Conservation (phyloP, 768 basidiomycete genomes). For the Rhodotorula diobovata region DNA sequence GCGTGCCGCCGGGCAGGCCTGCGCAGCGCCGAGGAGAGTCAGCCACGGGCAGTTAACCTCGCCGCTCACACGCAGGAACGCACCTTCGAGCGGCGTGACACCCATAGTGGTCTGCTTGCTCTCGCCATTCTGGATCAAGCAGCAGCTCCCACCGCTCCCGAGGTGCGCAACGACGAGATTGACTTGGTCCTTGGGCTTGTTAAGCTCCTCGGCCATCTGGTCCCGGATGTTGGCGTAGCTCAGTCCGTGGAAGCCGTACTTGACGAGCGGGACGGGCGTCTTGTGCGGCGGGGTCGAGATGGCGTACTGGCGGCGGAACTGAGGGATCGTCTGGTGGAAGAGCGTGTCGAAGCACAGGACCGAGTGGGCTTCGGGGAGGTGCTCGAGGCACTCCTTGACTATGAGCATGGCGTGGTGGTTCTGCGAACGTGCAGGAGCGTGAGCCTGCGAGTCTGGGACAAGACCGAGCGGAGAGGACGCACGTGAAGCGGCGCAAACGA, state of each 20-base stretch:
- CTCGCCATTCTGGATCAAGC: constrained; percentile 66
- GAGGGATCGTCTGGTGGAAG: constrained; percentile 72
- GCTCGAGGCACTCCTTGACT: constrained; percentile 56
- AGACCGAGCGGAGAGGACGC: constrained; percentile 52
- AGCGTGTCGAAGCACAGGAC: constrained; percentile 85
- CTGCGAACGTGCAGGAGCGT: constrained; percentile 29
- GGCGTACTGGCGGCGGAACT: constrained; percentile 72
- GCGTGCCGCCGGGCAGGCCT: constrained; percentile 78
- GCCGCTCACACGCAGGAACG: background rate
- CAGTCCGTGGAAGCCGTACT: constrained; percentile 85
- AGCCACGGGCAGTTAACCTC: too few relatives aligned
- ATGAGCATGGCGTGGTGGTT: constrained; percentile 52
- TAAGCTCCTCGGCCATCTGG: constrained; percentile 58
- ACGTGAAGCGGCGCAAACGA: constrained; percentile 38
- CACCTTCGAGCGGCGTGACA: constrained; percentile 72
- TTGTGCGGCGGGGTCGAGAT: constrained; percentile 62
- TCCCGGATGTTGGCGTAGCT: constrained; percentile 61
- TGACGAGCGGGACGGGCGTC: constrained; percentile 64
- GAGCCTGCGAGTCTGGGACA: constrained; percentile 40
- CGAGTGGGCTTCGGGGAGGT: constrained; percentile 64
- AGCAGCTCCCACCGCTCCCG: constrained; percentile 82
- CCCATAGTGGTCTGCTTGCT: constrained; percentile 86
- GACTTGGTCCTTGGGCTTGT: constrained; percentile 55
- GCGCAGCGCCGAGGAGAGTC: background rate
- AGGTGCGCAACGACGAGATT: constrained; percentile 81